Base-by-base conservation (phyloP, 345 rosid species). In the Lepidium didymum region DNA sequence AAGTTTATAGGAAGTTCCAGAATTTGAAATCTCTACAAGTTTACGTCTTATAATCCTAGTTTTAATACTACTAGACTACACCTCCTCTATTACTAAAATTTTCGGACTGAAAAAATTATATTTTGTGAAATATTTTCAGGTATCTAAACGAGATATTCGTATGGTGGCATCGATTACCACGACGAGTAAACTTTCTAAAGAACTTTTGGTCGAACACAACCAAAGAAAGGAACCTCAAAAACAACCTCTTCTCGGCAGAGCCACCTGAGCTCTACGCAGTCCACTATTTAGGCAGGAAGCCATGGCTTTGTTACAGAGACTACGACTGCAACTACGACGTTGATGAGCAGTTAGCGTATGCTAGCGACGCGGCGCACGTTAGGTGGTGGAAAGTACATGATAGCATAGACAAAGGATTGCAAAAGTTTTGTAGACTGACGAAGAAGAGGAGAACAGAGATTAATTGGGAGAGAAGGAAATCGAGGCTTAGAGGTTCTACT, bases 311-410 rank as follows among this genome's bases (percentile, higher is more conserved):
- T 47, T 93, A 90, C 38, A 85, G 96, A 65, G 98, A 93, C 74
- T 90, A 93, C 56, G 98, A 88, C 56, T 93, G 98, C 68, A 93
- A 93, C 80, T 87, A 84, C 85, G 81, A 90, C 64, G 78, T 83
- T 4, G 73, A 62, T 0, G 78, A 78, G 13, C 87, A 84, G 23
- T 63, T 76, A 8, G 96, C 91, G n/a, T 93, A 87, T 55, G 97
- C 97, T 7, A 93, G 97, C 31, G 97, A 93, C 51, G 86, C 82
- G 5, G 97, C 98, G 0, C 96, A 90, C 33, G 49, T 12, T 42
- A 81, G 95, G 70, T 93, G 97, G 98, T 90, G 98, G 98, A 77
- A 67, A 56, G 75, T 90, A 21, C 84, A 88, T 35, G 98, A 93
- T 45, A 53, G 75, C 16, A 88, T 93, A 96, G 88, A 85, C 13